These are phyloP conservation scores for Penicillium occitanis DNA, from an alignment of 2,329 filamentous ascomycete genomes.

Conservation along the genomic window DNA sequence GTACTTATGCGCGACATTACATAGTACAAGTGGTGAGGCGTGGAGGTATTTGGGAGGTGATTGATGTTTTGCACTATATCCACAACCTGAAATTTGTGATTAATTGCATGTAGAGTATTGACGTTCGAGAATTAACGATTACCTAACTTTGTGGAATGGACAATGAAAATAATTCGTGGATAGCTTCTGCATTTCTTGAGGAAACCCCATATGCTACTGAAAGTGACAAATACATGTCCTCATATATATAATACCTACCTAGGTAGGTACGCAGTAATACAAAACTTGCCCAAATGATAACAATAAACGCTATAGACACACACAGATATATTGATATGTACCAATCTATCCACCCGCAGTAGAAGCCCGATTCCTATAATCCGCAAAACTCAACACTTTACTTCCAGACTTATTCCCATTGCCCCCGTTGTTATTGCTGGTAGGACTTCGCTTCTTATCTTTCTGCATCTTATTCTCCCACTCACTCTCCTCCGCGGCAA, in stretches of 20 bases:
- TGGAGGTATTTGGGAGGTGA: background rate
- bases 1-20: background rate
- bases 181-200: too few relatives aligned
- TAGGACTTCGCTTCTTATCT: conserved; percentile 30
- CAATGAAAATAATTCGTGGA: too few relatives aligned
- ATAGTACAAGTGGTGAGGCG: too few relatives aligned
- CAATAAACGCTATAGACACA: background rate
- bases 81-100: too few relatives aligned
- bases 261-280: background rate
- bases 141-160: too few relatives aligned
- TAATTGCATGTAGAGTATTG: too few relatives aligned
- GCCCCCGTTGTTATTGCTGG: background rate
- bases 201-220: background rate
- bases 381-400: conserved; percentile 41
- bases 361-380: conserved; percentile 39
- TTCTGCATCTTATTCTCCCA: conserved; percentile 47
- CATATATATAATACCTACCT: background rate
- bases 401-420: conserved; percentile 21
- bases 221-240: background rate
- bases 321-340: background rate
- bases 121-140: too few relatives aligned
- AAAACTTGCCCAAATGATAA: background rate
- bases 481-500: conserved; percentile 51
- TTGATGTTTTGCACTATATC: background rate
- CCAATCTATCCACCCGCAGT: conserved; percentile 31